Conservation (phyloP, 495 filamentous ascomycete genomes). For the Terfezia claveryi region DNA sequence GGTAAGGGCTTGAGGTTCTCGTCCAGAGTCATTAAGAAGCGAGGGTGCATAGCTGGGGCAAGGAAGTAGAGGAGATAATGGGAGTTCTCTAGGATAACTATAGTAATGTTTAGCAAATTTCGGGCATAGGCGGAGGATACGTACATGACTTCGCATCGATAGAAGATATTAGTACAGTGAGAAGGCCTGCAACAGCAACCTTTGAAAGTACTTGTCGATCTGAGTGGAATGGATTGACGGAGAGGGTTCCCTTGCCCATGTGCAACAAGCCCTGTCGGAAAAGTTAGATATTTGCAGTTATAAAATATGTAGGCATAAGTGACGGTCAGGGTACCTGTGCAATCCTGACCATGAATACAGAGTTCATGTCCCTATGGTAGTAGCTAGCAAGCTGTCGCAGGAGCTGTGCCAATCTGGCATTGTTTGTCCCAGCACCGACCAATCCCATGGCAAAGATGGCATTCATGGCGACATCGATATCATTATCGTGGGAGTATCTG, state of each 20-base stretch:
- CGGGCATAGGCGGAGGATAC: not conserved
- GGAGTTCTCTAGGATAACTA: conserved; percentile 56
- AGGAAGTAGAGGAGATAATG: conserved; percentile 97
- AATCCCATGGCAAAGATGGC: conserved; percentile 99
- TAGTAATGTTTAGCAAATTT: not conserved
- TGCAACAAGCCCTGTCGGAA: conserved; percentile 49
- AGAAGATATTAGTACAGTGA: conserved; percentile 74
- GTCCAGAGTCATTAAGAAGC: conserved; percentile 88
- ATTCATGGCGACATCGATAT: conserved; percentile 95
- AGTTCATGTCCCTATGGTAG: conserved; percentile 88
- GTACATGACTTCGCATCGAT: conserved; percentile 73
- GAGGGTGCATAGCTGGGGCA: conserved; percentile 87
- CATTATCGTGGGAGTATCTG: conserved; percentile 96
- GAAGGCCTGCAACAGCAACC: conserved; percentile 71
- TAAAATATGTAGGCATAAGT: too few relatives aligned
- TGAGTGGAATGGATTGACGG: conserved; percentile 91
- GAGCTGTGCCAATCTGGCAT: conserved; percentile 84
- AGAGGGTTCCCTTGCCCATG: conserved; percentile 97
- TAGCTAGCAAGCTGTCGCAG: conserved; percentile 89
- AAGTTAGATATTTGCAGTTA: too few relatives aligned
- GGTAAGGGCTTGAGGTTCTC: conserved; percentile 83
- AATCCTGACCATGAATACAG: conserved; percentile 96
- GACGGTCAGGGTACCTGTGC: conserved; percentile 32
- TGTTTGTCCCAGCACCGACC: conserved; percentile 91
- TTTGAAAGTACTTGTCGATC: conserved; percentile 86